Evolutionary conservation across 2,329 filamentous ascomycete species (phyloP), one percentile per base, ranked within the genome.

Genomic region (Massarina eburnea): DNA sequence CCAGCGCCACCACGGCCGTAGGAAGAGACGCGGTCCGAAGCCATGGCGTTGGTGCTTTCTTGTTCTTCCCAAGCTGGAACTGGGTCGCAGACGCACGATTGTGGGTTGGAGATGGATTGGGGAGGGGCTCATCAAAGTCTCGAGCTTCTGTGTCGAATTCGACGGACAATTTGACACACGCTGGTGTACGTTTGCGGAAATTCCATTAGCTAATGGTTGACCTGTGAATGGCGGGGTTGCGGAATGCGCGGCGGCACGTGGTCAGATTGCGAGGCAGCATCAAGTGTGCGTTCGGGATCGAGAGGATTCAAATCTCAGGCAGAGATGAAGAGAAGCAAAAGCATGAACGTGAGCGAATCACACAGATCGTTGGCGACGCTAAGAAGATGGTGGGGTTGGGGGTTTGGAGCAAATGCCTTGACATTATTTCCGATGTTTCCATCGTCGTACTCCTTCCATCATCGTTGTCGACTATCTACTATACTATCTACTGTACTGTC

Each of bases 1-100:
- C 78, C 87, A 52, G 88, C 88, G 64, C 89, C 88, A 63, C 88
- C 89, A 52, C 88, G 86, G 59, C 89, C 88, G 62, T 88, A 83
- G 32, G 86, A 89, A 37, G 68, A 58, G 41, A 67, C 60, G 43
- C 69, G 65, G 15, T 61, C 52, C 8, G 46, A 52, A 30, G 21
- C n/a, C 47, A 49, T 49, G 34, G 27, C 36, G 54, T 51, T 19
- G 17, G 41, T 30, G 27, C n/a, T 30, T 30, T 30, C 27, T 30
- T 14, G 27, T 26, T 26, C 7, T 7, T 10, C 24, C 7, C 10
- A 26, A 10, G 10, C 10, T 26, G 6, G 24, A 10, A 7, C 6
- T 26, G 24, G 24, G 24, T 26, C 24, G 24, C 24, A 7, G 26
- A n/a, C n/a, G n/a, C n/a, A n/a, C n/a, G n/a, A n/a, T n/a, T n/a